Percentiles rank a stretch among this genome's conserved stretches.
These are phyloP conservation scores for Apiospora pterosperma DNA, from an alignment of 2,329 filamentous ascomycete genomes.

Conservation along the genomic window DNA sequence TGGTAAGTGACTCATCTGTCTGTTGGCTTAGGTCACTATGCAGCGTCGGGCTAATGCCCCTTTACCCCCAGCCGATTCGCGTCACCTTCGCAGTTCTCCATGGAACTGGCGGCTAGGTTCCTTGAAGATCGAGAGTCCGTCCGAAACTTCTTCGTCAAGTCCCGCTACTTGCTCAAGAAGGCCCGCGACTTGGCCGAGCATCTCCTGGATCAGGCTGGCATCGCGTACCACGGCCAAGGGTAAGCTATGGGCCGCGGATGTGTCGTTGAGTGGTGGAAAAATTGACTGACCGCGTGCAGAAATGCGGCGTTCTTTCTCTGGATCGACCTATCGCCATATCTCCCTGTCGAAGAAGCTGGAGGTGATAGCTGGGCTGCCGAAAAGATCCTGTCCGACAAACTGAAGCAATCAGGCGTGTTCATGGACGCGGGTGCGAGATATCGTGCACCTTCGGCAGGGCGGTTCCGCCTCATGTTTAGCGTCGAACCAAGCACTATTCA, in stretches of 20 bases:
- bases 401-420: conserved; percentile 14
- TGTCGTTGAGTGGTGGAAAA: not conserved
- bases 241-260: too few relatives aligned
- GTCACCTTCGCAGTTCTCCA: conserved; percentile 18
- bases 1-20: conserved; percentile 12
- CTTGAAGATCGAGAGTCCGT: conserved; percentile 17
- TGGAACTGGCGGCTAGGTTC: conserved; percentile 17
- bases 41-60: not conserved
- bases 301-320: conserved; percentile 20
- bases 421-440: conserved; percentile 16
- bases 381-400: conserved; percentile 12
- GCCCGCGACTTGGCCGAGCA: conserved; percentile 13
- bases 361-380: conserved; percentile 20
- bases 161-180: not conserved
- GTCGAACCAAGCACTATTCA: conserved; percentile 13
- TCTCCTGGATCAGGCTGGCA: conserved; percentile 13
- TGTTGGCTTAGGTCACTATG: not conserved
- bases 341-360: conserved; percentile 13
- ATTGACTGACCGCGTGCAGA: not conserved
- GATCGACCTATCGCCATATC: conserved; percentile 14
- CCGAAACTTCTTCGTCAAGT: conserved; percentile 8
- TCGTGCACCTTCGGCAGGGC: conserved; percentile 12
- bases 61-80: conserved; percentile 13
- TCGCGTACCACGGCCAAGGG: conserved; percentile 16
- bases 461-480: conserved; percentile 17